Conservation (phyloP, 129 eudicot species). For the Helianthus annuus region HanXRQr2.0-SUNRISE NC_035435.2:107093360-107093859, state of each 20-base stretch:
- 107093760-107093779: neutral
- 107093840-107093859: conserved; percentile 13
- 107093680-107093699: no score
- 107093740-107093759: neutral
- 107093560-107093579: neutral
- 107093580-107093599: neutral
- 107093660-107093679: no score
- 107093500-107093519: neutral
- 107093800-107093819: neutral
- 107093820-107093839: neutral
- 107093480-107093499: neutral
- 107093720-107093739: no score
- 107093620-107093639: neutral
- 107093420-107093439: no score
- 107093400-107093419: no score
- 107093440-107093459: no score
- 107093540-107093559: neutral
- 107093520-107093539: neutral
- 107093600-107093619: neutral
- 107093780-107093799: neutral
- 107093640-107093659: no score
- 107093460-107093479: neutral
- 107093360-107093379: no score
- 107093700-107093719: no score
- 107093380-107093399: no score